These are phyloP conservation scores for Gossypium davidsonii DNA, from an alignment of 441 rosid genomes.

Conservation along the genomic window DNA sequence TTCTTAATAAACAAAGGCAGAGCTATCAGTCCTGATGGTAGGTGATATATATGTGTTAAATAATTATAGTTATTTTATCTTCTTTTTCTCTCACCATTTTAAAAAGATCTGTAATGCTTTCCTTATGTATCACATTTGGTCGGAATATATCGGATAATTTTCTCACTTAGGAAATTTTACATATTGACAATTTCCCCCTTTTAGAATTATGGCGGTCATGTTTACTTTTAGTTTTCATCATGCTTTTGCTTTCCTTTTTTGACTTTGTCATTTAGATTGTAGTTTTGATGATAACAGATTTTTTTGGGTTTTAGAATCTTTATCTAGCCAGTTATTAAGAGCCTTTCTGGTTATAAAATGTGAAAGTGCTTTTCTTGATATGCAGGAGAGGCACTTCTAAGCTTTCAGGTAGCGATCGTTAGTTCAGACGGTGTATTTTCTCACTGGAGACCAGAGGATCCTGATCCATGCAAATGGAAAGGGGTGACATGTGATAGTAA, in stretches of 20 bases:
- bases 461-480: conserved; percentile 92
- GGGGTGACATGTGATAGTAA: conserved; percentile 76
- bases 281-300: neutral
- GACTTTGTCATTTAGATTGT: neutral
- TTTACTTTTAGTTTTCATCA: neutral
- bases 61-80: neutral
- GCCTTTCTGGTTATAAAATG: neutral
- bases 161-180: neutral
- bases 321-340: neutral
- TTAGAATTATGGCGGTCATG: neutral
- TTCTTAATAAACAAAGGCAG: conserved; percentile 31
- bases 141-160: neutral
- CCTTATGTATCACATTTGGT: neutral
- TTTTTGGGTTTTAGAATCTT: neutral
- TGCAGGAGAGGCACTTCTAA: conserved; percentile 82
- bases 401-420: conserved; percentile 58
- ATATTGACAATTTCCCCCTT: neutral
- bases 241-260: neutral
- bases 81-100: neutral
- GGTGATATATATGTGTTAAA: conserved; percentile 8
- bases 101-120: neutral
- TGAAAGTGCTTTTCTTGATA: conserved; percentile 12
- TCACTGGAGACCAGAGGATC: conserved; percentile 96
- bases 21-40: conserved; percentile 90
- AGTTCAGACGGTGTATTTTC: conserved; percentile 64